Percentiles rank a stretch among this genome's conserved stretches.
phyloP scores from a whole-genome alignment of 176 grass and related monocot genomes.

The Triticum aestivum region DNA sequence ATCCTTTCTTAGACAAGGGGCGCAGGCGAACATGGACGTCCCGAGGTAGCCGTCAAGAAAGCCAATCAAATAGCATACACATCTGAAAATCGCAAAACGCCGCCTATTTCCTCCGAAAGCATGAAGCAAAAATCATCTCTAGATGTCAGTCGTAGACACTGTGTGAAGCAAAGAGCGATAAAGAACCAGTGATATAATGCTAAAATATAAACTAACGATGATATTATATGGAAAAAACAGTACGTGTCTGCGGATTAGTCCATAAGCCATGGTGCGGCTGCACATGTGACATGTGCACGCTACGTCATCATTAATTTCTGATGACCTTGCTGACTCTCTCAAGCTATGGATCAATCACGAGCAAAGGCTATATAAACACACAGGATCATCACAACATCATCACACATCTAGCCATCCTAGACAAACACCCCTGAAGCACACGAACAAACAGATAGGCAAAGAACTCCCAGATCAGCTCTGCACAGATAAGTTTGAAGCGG shows the following conservation, averaged over 20 bases:
- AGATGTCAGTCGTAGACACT: too few species aligned
- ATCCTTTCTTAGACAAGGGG: too few species aligned
- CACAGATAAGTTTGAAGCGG: not conserved
- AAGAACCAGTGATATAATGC: too few species aligned
- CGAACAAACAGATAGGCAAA: not conserved
- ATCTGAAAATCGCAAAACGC: not conserved
- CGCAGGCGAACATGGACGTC: too few species aligned
- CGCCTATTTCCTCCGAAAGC: not conserved
- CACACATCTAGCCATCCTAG: too few species aligned
- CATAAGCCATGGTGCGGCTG: constrained; percentile 20
- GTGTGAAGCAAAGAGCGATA: too few species aligned
- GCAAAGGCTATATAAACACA: constrained; percentile 17
- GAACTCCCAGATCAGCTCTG: not conserved
- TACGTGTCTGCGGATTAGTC: constrained; percentile 30
- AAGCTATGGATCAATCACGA: not conserved
- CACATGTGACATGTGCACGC: not conserved
- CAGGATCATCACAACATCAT: not conserved
- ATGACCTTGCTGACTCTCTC: not conserved
- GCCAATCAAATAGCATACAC: too few species aligned
- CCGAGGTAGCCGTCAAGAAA: too few species aligned
- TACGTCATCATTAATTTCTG: not conserved
- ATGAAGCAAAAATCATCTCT: not conserved
- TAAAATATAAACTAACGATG: too few species aligned
- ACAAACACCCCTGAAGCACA: not conserved
- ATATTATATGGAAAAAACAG: too few species aligned